Conservation (phyloP, 2,329 filamentous ascomycete genomes). For the Phoma sp. region DNA sequence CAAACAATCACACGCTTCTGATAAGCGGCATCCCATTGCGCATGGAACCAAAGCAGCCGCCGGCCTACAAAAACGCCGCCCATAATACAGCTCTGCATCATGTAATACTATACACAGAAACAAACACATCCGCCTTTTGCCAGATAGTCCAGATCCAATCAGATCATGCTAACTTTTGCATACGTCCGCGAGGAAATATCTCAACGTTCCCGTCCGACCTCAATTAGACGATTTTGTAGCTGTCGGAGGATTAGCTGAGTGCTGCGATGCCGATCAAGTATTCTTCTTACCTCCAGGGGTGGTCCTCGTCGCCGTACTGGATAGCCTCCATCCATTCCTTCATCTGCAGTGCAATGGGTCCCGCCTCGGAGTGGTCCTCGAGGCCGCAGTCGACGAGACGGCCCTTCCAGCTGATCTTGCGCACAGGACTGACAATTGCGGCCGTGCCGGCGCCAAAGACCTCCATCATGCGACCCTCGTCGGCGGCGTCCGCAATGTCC, state of each 20-base stretch:
- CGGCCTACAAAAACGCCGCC: slow-evolving; percentile 1
- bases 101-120: slow-evolving; percentile 5
- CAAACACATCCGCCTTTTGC: slow-evolving; percentile 5
- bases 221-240: slow-evolving; percentile 33
- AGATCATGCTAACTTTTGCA: not conserved
- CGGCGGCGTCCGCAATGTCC: slow-evolving; percentile 79
- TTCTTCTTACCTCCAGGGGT: slow-evolving; percentile 79
- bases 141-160: slow-evolving; percentile 3
- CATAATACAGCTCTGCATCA: slow-evolving; percentile 14
- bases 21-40: too few species aligned
- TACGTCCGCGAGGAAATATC: not conserved
- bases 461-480: slow-evolving; percentile 86
- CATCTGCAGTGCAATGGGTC: slow-evolving; percentile 83
- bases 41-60: not conserved
- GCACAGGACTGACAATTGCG: slow-evolving; percentile 88
- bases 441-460: slow-evolving; percentile 94
- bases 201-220: not conserved
- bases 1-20: too few species aligned
- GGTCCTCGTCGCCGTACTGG: slow-evolving; percentile 86
- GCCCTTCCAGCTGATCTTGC: slow-evolving; percentile 88
- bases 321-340: slow-evolving; percentile 96
- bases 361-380: slow-evolving; percentile 80
- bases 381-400: slow-evolving; percentile 83
- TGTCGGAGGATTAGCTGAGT: slow-evolving; percentile 29
- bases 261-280: not conserved